Evolutionary conservation across 805 yeast species (phyloP), one percentile per base, ranked within the genome.

Genomic region (Wickerhamiella azymoides): DNA sequence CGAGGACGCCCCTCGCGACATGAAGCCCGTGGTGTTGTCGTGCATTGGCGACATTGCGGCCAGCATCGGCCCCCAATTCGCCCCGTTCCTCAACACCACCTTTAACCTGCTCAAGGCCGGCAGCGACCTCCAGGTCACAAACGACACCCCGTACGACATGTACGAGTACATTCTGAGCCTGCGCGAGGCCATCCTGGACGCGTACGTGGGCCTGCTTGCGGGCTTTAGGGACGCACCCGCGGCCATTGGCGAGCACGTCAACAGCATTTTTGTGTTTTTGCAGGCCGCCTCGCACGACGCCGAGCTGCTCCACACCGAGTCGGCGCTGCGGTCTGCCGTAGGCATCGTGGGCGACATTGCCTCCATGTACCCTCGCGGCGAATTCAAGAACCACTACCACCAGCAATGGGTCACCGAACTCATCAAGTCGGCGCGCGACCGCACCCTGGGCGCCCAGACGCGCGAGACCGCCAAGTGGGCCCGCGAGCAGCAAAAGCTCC

Each of bases 401-500:
- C 84, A 79, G 66, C 78, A 71, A 2, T 85, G 96, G 96, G 77
- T 92, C 24, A 66, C 81, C 6, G 80, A 76, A 21, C 74, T 84
- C 59, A 80, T 92, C 59, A 79, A 77, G 61, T 79, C 88, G 18
- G 76, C 92, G 62, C 58, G 74, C 45, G 79, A 79, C 59, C 70
- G 73, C 50, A 55, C 69, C 27, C 83, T 78, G 59, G 68, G 76
- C 30, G 76, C 74, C 55, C 66, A 71, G 46, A 85, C 96, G 10
- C 77, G 76, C 60, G 92, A 82, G 57, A 84, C 95, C n/a, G 96
- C 96, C 8, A 76, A 88, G 65, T 92, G 97, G 97, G 96, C 98
- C 13, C 76, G 92, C 54, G 95, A 83, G 57, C 94, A 80, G 65
- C 84, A 76, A 60, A 75, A 74, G 63, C n/a, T 41, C 21, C 44